Percentiles rank a stretch among this genome's conserved stretches.
Conservation (phyloP, 306 rosid genomes). For the Hylodesmum podocarpum region DNA sequence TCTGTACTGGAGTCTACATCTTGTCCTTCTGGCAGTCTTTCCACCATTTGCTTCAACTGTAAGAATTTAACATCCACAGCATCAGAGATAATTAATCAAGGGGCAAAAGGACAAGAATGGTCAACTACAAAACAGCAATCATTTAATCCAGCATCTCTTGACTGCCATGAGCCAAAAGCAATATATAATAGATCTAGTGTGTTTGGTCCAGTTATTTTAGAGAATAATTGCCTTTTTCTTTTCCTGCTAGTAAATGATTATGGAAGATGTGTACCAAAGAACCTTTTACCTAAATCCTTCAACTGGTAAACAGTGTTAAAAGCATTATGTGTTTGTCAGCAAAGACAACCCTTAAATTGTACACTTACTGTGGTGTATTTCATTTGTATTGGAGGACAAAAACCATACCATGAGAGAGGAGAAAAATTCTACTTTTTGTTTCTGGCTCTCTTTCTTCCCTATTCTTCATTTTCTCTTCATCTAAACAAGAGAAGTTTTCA, state of each 20-base stretch:
- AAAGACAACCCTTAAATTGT: not conserved
- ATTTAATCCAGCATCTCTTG: not conserved
- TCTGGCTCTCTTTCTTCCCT: not conserved
- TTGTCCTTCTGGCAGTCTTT: constrained; percentile 63
- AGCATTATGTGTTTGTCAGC: not conserved
- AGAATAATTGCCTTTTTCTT: not conserved
- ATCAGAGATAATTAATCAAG: constrained; percentile 28
- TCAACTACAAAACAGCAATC: constrained; percentile 19
- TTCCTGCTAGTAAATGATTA: not conserved
- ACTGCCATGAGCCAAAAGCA: not conserved
- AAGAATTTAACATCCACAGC: constrained; percentile 31
- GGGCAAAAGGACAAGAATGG: constrained; percentile 9
- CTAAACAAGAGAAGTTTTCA: not conserved
- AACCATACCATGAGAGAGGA: too few species aligned
- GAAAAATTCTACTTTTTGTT: not conserved
- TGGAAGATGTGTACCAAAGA: not conserved
- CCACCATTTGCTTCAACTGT: constrained; percentile 80
- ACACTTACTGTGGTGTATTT: not conserved
- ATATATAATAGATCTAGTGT: not conserved
- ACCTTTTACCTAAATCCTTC: not conserved
- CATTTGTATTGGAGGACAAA: not conserved
- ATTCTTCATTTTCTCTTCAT: not conserved
- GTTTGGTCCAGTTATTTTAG: not conserved
- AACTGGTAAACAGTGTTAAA: not conserved
- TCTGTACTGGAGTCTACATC: constrained; percentile 31